These are phyloP conservation scores for Globisporangium viniferum DNA, from an alignment of 352 stramenopile genomes.

Conservation along the genomic window DNA sequence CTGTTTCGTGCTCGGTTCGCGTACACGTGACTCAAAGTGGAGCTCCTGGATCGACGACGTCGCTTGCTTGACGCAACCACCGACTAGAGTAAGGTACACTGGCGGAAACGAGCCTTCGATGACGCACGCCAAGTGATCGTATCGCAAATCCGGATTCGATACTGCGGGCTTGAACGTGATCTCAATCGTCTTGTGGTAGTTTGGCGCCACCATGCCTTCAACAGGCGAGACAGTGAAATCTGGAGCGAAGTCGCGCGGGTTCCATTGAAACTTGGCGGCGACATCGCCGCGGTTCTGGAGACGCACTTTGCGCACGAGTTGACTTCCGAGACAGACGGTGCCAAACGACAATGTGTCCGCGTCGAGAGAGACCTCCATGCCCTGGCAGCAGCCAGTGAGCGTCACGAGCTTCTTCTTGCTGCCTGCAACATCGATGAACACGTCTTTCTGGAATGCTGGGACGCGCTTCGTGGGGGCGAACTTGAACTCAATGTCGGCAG, in stretches of 20 bases:
- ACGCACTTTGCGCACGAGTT: conserved; percentile 77
- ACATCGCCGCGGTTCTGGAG: conserved; percentile 92
- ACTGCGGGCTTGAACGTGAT: conserved; percentile 83
- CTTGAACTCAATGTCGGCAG: conserved; percentile 62
- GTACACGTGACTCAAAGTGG: conserved; percentile 78
- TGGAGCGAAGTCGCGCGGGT: conserved; percentile 56
- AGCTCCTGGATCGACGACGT: conserved; percentile 87
- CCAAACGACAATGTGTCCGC: conserved; percentile 90
- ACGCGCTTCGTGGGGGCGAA: conserved; percentile 73
- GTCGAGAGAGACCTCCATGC: conserved; percentile 89
- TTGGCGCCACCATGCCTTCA: conserved; percentile 81
- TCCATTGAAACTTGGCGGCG: conserved; percentile 87
- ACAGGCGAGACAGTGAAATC: conserved; percentile 82
- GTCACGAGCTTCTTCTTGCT: conserved; percentile 73
- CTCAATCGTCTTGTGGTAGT: conserved; percentile 87
- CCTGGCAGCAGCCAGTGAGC: conserved; percentile 83
- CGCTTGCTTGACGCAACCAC: conserved; percentile 84
- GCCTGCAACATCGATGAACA: conserved; percentile 63
- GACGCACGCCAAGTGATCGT: conserved; percentile 69
- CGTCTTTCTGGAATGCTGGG: conserved; percentile 57
- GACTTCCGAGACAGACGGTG: conserved; percentile 84
- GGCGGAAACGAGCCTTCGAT: conserved; percentile 54
- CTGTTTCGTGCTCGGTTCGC: conserved; percentile 53
- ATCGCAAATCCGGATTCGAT: conserved; percentile 86
- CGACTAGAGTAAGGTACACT: conserved; percentile 73